Conservation (phyloP, 306 rosid genomes). For the Carpinus fangiana region DNA sequence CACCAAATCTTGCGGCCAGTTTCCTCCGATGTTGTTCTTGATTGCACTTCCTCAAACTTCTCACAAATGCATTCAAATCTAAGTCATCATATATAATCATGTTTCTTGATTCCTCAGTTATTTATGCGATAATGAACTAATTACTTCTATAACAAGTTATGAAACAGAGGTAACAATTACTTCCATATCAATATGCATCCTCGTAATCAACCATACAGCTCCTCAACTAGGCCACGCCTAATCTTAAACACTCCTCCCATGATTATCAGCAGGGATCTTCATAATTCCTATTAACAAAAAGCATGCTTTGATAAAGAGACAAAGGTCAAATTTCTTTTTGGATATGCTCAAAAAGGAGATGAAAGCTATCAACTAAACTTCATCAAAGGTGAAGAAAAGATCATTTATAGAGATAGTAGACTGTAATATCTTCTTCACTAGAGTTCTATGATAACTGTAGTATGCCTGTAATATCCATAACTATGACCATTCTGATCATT, state of each 20-base stretch:
- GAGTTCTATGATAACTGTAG: neutral
- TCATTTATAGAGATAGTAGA: neutral
- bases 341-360: neutral
- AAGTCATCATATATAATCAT: neutral
- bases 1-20: neutral
- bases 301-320: neutral
- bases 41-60: neutral
- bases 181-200: neutral
- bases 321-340: neutral
- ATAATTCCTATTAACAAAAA: neutral
- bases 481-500: neutral
- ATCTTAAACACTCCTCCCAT: neutral
- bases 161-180: neutral
- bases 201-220: neutral
- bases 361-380: constrained; percentile 1
- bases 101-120: neutral
- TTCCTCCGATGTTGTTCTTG: neutral
- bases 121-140: neutral
- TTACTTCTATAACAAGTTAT: neutral
- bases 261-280: neutral
- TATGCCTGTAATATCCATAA: neutral
- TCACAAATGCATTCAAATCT: neutral
- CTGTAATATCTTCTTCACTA: neutral
- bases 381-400: neutral
- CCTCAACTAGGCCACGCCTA: neutral